Evolutionary conservation across 176 grass and related monocot species (phyloP), one percentile per base, ranked within the genome.

Genomic region (Oryza brachyantha): DNA sequence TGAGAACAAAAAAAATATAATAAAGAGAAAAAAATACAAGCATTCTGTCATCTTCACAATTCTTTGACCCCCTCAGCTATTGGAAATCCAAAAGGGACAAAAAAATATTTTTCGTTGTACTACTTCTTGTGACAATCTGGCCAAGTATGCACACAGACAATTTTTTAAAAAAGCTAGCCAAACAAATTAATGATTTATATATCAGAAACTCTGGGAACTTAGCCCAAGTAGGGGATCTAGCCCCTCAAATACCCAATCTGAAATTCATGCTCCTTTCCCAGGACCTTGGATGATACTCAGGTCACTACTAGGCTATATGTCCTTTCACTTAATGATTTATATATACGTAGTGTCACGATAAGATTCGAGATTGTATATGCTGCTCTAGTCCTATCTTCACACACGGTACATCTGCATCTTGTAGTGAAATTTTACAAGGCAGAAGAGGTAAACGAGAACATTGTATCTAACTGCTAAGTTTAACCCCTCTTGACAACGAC

Each of bases 11-110:
- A 74, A 10, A 3, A 46, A 0, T 4, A 6, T n/a, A n/a, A n/a
- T n/a, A n/a, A n/a, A n/a, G n/a, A 42, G 22, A 39, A 58, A 85
- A 12, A 26, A 38, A 32, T 14, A 16, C 7, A 81, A 12, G 9
- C 35, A 43, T 63, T 69, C n/a, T 75, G 78, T 75, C 40, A 48
- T 66, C 28, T 5, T 70, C 84, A 34, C 21, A 34, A 21, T 4
- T 63, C 32, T 55, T 63, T 25, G 37, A 43, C 57, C 57, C 41
- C 78, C 41, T 64, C 65, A 28, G 65, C 72, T 54, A n/a, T 39
- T 77, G 26, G 66, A 82, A 64, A 71, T 41, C 29, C 37, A 5
- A 42, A 82, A 21, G 29, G 59, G 27, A 64, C 40, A 64, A 52
- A 24, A 64, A 52, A 24, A 35, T 73, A 73, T 73, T 8, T 34